Percentiles rank a stretch among this genome's conserved stretches.
phyloP scores from a whole-genome alignment of 768 basidiomycete genomes.

The Favolaschia claudopus region DNA sequence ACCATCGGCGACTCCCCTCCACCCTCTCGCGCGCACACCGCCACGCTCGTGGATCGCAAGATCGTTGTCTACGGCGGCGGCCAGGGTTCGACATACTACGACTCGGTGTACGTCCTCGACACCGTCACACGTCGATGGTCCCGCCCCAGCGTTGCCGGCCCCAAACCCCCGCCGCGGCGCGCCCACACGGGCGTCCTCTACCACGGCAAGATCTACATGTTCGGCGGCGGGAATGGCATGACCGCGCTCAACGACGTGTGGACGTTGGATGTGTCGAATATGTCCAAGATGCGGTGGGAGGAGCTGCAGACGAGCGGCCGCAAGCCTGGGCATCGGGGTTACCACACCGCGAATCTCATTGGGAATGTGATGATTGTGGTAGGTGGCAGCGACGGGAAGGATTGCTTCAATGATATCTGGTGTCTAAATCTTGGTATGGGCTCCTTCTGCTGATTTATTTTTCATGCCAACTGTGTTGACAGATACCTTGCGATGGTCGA shows the following conservation, averaged over 20 bases:
- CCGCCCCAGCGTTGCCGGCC: conserved; percentile 51
- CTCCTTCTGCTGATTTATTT: not conserved
- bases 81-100: conserved; percentile 82
- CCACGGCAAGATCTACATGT: conserved; percentile 77
- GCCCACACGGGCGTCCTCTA: conserved; percentile 89
- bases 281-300: conserved; percentile 60
- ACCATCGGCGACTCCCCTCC: conserved; percentile 81
- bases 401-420: conserved; percentile 90
- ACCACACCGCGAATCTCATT: conserved; percentile 90
- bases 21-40: conserved; percentile 87
- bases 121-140: conserved; percentile 76
- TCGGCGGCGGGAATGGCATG: conserved; percentile 94
- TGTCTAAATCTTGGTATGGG: conserved; percentile 82
- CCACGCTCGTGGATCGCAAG: conserved; percentile 81
- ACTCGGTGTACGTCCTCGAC: conserved; percentile 84
- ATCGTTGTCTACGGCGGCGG: conserved; percentile 91
- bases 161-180: conserved; percentile 71
- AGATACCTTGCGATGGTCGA: conserved; percentile 57
- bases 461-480: not conserved
- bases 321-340: conserved; percentile 75
- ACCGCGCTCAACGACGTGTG: conserved; percentile 91
- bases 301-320: conserved; percentile 62
- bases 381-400: conserved; percentile 90
- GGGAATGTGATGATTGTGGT: conserved; percentile 87
- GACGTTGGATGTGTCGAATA: conserved; percentile 72